phyloP scores from a whole-genome alignment of 2,329 filamentous ascomycete species.

The Colletotrichum shisoi region DNA sequence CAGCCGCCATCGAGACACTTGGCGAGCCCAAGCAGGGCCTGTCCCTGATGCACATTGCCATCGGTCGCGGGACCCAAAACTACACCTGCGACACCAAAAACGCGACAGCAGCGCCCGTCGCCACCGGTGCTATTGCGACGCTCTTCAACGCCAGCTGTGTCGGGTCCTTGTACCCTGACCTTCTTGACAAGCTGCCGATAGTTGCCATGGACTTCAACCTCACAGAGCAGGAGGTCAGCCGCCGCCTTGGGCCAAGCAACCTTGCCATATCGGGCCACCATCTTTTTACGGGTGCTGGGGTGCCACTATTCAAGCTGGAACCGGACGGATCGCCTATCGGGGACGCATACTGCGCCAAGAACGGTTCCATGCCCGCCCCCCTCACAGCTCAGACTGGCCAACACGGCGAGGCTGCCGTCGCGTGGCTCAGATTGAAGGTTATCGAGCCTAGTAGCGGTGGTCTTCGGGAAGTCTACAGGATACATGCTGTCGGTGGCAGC shows the following conservation, averaged over 20 bases:
- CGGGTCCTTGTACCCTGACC: slow-evolving; percentile 71
- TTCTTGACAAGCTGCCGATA: slow-evolving; percentile 70
- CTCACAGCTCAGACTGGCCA: slow-evolving; percentile 65
- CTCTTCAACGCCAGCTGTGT: slow-evolving; percentile 90
- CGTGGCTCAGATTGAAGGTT: slow-evolving; percentile 78
- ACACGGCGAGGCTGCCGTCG: slow-evolving; percentile 71
- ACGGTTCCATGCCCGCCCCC: slow-evolving; percentile 69
- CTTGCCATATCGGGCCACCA: slow-evolving; percentile 77
- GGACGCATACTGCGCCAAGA: slow-evolving; percentile 69
- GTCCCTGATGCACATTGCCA: slow-evolving; percentile 76
- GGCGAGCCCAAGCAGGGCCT: slow-evolving; percentile 68
- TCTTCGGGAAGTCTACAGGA: slow-evolving; percentile 79
- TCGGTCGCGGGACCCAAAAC: slow-evolving; percentile 91
- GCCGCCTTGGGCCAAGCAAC: slow-evolving; percentile 63
- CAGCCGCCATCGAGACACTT: slow-evolving; percentile 64
- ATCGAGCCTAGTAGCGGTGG: slow-evolving; percentile 64
- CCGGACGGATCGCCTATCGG: slow-evolving; percentile 64
- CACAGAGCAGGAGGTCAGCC: slow-evolving; percentile 19
- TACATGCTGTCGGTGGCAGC: slow-evolving; percentile 83
- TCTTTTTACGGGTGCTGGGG: slow-evolving; percentile 76
- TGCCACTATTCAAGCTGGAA: slow-evolving; percentile 82
- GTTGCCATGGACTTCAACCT: slow-evolving; percentile 74
- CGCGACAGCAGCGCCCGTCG: slow-evolving; percentile 66
- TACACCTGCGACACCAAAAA: slow-evolving; percentile 80
- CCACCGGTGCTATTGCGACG: slow-evolving; percentile 77